Evolutionary conservation across 2,329 filamentous ascomycete genomes (phyloP).

Genomic region (Lojkania enalia): DNA sequence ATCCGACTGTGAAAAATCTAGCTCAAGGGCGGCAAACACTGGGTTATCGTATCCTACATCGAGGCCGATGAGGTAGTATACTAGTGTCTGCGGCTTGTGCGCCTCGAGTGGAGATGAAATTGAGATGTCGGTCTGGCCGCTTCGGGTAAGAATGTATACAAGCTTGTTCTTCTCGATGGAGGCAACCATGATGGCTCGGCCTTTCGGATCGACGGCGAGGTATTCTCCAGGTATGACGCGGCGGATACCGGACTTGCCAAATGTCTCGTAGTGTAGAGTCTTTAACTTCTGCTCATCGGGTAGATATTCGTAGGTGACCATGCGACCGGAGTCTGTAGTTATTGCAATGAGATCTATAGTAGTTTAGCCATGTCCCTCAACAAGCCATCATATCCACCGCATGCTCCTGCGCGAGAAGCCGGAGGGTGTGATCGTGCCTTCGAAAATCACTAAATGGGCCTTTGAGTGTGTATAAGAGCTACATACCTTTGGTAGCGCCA

Average conservation of each 20-base stretch:
- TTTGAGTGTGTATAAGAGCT: conserved; percentile 34
- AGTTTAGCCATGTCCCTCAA: conserved; percentile 26
- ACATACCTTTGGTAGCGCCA: conserved; percentile 93
- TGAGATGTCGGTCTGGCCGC: conserved; percentile 89
- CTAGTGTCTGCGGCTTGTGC: conserved; percentile 87
- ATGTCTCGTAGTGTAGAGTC: conserved; percentile 92
- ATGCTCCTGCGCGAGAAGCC: conserved; percentile 27
- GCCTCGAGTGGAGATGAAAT: conserved; percentile 97
- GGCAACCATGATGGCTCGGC: conserved; percentile 90
- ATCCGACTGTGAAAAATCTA: conserved; percentile 90
- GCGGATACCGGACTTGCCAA: conserved; percentile 93
- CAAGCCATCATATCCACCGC: conserved; percentile 35
- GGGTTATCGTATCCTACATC: conserved; percentile 98
- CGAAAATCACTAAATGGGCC: conserved; percentile 54
- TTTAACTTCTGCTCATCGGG: conserved; percentile 84
- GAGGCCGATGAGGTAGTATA: conserved; percentile 82
- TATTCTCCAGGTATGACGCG: conserved; percentile 96
- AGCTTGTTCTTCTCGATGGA: conserved; percentile 99
- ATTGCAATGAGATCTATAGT: conserved; percentile 88
- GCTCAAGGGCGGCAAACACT: conserved; percentile 90
- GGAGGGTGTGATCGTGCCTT: conserved; percentile 41
- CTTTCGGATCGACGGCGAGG: conserved; percentile 92
- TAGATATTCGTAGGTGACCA: conserved; percentile 91
- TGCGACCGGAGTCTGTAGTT: conserved; percentile 91
- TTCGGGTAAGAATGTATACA: conserved; percentile 96